Evolutionary conservation across 805 yeast species (phyloP).

Genomic region (Myxozyma udenii): DNA sequence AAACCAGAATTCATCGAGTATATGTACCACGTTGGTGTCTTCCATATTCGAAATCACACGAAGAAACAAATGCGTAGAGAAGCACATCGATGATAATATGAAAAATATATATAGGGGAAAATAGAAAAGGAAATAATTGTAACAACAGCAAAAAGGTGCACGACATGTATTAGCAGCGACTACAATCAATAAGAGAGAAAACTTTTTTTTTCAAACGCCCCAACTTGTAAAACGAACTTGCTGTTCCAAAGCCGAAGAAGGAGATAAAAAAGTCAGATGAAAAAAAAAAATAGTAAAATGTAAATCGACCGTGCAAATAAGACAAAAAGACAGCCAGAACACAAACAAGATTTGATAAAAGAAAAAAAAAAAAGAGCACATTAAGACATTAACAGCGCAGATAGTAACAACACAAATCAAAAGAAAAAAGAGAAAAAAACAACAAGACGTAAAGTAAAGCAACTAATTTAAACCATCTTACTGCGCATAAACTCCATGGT

Average conservation of each 20-base stretch:
- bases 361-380: neutral
- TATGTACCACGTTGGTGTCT: too few relatives aligned
- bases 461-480: conserved; percentile 34
- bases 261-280: neutral
- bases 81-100: too few relatives aligned
- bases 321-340: neutral
- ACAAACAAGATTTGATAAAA: too few relatives aligned
- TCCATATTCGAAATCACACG: too few relatives aligned
- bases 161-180: too few relatives aligned
- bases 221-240: conserved; percentile 8
- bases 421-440: neutral
- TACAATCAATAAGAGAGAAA: conserved; percentile 1
- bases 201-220: conserved; percentile 21
- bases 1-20: too few relatives aligned
- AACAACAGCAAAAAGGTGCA: neutral
- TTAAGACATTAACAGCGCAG: neutral
- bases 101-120: neutral
- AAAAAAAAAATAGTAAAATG: neutral
- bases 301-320: neutral
- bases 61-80: too few relatives aligned
- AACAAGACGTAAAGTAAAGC: too few relatives aligned
- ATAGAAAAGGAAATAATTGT: neutral
- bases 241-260: neutral
- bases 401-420: too few relatives aligned
- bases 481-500: conserved; percentile 44